Evolutionary conservation across 768 basidiomycete species (phyloP).

Genomic region (Mycena albidolilacea): DNA sequence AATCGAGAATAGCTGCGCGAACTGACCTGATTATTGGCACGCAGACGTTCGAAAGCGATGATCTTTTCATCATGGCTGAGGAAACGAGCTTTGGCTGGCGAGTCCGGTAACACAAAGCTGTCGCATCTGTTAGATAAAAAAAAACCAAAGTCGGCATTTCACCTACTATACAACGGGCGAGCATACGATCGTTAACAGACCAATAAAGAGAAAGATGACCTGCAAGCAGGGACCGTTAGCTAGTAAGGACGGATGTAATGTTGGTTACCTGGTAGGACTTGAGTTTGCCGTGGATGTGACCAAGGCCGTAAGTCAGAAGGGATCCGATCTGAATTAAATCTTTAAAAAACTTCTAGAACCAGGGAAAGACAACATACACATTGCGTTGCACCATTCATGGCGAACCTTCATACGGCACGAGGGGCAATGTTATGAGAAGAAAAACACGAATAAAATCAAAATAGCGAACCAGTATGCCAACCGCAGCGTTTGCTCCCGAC

Average conservation of each 20-base stretch:
- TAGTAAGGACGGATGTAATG: constrained; percentile 24
- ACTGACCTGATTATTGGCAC: constrained; percentile 58
- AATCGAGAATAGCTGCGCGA: not conserved
- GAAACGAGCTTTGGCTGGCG: constrained; percentile 58
- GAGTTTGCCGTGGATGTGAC: constrained; percentile 55
- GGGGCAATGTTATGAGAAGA: too few relatives aligned
- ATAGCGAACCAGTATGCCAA: constrained; percentile 55
- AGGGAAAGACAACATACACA: constrained; percentile 44
- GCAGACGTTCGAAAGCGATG: constrained; percentile 57
- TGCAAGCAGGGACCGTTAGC: constrained; percentile 26
- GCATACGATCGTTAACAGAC: constrained; percentile 55
- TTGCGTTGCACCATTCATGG: constrained; percentile 59
- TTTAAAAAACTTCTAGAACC: not conserved
- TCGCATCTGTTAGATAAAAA: not conserved
- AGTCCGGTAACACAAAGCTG: constrained; percentile 61
- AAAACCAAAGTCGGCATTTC: not conserved
- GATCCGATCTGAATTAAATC: constrained; percentile 55
- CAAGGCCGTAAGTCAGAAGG: constrained; percentile 58
- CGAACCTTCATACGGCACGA: constrained; percentile 21
- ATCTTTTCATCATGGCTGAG: constrained; percentile 58
- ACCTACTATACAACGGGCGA: constrained; percentile 55
- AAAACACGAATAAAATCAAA: too few relatives aligned
- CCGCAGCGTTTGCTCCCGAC: constrained; percentile 62
- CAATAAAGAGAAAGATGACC: constrained; percentile 63
- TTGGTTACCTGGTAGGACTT: constrained; percentile 57